A percentile compares a stretch with the other conserved stretches of the same genome.
phyloP scores from a whole-genome alignment of 805 yeast species.

The Pichia kluyveri region DNA sequence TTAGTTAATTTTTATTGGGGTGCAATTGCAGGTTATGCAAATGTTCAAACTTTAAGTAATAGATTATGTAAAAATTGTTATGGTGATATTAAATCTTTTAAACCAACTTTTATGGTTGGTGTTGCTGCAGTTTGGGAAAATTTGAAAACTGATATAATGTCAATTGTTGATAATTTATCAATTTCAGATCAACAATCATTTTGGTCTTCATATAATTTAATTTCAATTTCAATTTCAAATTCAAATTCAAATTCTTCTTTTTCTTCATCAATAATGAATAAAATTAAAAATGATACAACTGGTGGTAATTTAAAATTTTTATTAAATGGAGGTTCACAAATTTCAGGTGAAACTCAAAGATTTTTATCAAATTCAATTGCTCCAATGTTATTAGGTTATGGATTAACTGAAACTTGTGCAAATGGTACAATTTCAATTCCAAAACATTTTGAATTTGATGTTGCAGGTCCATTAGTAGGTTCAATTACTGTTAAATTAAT shows the following conservation, averaged over 20 bases:
- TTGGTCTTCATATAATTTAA: slow-evolving; percentile 81
- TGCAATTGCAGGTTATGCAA: slow-evolving; percentile 79
- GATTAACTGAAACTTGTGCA: slow-evolving; percentile 94
- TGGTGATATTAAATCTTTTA: slow-evolving; percentile 80
- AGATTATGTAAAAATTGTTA: slow-evolving; percentile 72
- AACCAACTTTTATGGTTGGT: slow-evolving; percentile 94
- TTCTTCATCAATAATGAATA: too few species aligned
- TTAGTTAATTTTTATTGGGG: slow-evolving; percentile 82
- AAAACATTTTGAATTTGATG: slow-evolving; percentile 56
- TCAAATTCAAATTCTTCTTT: slow-evolving; percentile 77
- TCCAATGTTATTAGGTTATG: slow-evolving; percentile 91
- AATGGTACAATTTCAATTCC: slow-evolving; percentile 48
- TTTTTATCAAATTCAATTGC: slow-evolving; percentile 70
- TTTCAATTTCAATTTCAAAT: too few species aligned
- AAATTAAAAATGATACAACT: slow-evolving; percentile 82
- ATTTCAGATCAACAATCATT: slow-evolving; percentile 48
- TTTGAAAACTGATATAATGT: slow-evolving; percentile 30
- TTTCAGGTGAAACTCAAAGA: slow-evolving; percentile 71
- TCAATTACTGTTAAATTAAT: slow-evolving; percentile 80
- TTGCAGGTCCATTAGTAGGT: slow-evolving; percentile 78
- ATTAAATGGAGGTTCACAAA: slow-evolving; percentile 90
- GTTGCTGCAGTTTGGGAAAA: slow-evolving; percentile 99
- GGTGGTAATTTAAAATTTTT: slow-evolving; percentile 76
- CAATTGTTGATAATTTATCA: too few species aligned
- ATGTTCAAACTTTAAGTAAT: slow-evolving; percentile 83